A percentile compares a stretch with the other conserved stretches of the same genome.
These are phyloP conservation scores for Diaporthe batatas DNA, from an alignment of 2,329 filamentous ascomycete species.

Conservation along the genomic window DNA sequence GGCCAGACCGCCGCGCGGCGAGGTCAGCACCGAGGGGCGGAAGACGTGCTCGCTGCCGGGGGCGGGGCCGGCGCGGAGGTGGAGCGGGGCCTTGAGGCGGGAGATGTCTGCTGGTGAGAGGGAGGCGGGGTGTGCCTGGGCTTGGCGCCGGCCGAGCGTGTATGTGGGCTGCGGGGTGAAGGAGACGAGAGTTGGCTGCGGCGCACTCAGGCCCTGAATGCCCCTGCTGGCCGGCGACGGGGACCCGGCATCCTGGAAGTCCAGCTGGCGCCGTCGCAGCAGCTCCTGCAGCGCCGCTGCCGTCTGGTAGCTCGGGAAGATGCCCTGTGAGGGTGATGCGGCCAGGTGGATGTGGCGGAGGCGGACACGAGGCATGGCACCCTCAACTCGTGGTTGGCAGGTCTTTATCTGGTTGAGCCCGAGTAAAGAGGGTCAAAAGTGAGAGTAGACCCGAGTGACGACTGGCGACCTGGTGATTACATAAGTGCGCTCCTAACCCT, in stretches of 20 bases:
- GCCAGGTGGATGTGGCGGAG: conserved; percentile 57
- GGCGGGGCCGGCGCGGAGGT: conserved; percentile 48
- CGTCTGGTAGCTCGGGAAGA: conserved; percentile 53
- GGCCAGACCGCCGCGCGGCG: conserved; percentile 87
- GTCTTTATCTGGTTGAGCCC: too few relatives aligned
- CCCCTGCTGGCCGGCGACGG: conserved; percentile 25
- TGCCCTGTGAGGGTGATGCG: conserved; percentile 44
- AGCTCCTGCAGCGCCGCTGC: conserved; percentile 55
- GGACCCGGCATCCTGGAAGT: conserved; percentile 62
- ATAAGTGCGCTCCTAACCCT: conserved; percentile 21
- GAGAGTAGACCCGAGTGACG: too few relatives aligned
- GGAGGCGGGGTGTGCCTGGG: conserved; percentile 44
- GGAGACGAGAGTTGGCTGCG: conserved; percentile 80
- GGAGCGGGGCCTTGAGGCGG: conserved; percentile 59
- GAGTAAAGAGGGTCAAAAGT: too few relatives aligned
- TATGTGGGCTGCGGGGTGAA: conserved; percentile 88
- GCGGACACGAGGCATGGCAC: conserved; percentile 39
- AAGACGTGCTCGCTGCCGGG: conserved; percentile 49
- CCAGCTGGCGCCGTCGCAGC: conserved; percentile 65
- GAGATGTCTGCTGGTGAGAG: conserved; percentile 61
- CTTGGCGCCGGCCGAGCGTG: conserved; percentile 89
- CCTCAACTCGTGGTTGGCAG: not conserved
- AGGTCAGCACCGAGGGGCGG: conserved; percentile 74
- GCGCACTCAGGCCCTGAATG: conserved; percentile 55
- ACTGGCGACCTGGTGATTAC: conserved; percentile 4